phyloP scores from a whole-genome alignment of 2,329 filamentous ascomycete genomes.

The Pseudodiploospora longispora region DNA sequence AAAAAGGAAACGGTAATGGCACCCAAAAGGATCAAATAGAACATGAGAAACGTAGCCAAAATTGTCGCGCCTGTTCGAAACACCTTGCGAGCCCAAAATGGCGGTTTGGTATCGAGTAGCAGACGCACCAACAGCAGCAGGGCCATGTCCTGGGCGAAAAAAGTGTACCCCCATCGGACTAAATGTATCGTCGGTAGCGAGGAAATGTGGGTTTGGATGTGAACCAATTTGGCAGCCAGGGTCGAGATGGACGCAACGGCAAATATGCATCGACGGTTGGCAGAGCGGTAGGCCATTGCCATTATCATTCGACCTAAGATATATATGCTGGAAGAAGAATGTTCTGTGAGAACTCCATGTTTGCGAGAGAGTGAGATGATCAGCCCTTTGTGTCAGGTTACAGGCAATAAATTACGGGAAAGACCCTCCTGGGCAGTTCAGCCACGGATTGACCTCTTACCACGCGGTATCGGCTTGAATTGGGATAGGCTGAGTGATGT shows the following conservation, averaged over 20 bases:
- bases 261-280: conserved; percentile 13
- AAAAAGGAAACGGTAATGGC: conserved; percentile 23
- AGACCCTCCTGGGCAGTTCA: too few relatives aligned
- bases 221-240: conserved; percentile 15
- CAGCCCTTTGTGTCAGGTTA: too few relatives aligned
- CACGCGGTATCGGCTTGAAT: too few relatives aligned
- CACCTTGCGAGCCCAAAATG: not conserved
- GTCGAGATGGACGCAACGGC: conserved; percentile 13
- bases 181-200: conserved; percentile 12
- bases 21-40: conserved; percentile 11
- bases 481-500: too few relatives aligned
- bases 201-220: conserved; percentile 14
- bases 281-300: conserved; percentile 2
- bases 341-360: too few relatives aligned
- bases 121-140: conserved; percentile 14
- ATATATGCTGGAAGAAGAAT: too few relatives aligned
- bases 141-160: conserved; percentile 17
- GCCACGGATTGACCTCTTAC: too few relatives aligned
- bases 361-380: too few relatives aligned
- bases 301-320: not conserved
- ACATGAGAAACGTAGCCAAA: conserved; percentile 11
- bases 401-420: too few relatives aligned
- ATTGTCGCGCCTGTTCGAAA: not conserved
- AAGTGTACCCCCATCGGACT: conserved; percentile 15
- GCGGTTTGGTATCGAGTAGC: conserved; percentile 8